Evolutionary conservation across 805 yeast species (phyloP), one percentile per base, ranked within the genome.

Genomic region (Teunomyces funiuensis): DNA sequence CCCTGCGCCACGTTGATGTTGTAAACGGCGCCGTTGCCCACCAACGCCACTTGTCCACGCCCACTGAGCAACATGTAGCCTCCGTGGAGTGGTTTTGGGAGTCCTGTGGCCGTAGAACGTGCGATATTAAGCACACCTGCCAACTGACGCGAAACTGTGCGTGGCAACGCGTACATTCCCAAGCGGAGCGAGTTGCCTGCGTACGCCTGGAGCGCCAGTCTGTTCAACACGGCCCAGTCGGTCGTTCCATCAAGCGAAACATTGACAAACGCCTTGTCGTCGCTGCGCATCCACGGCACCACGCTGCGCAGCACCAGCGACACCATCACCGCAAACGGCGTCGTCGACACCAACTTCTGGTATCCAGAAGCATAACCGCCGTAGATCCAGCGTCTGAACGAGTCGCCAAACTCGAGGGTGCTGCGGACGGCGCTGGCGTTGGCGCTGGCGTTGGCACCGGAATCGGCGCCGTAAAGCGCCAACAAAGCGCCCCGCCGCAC

Each of bases 201-300:
- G 47, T 70, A 79, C 0, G 71, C 74, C 36, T 79, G 79, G 16
- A 82, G 53, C 0, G 81, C 66, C 11, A 64, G 55, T 1, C 67
- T 61, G 31, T 74, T 65, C 34, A 82, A 64, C 3, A 82, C 42
- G 1, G 83, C 84, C 85, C 85, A 82, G 51, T 82, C 88, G 14
- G 58, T 57, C 0, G 76, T 63, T 2, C 88, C 88, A 47, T 82
- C 85, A 43, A 82, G 53, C 3, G 63, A 45, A 18, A 82, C 43
- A 30, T 60, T 65, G 7, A 70, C 72, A 46, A 78, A 71, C 2
- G 80, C 63, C 36, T 65, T 71, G 14, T 56, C 46, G 26, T 56
- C 60, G 33, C 31, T 47, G 34, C 46, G 37, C 26, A 31, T 33
- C 29, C 43, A 53, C 5, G 48, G 36, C 28, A 34, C 44, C 38